A percentile compares a stretch with the other conserved stretches of the same genome.
Evolutionary conservation across 345 rosid genomes (phyloP).

Genomic region (Bretschneidera sinensis): DNA sequence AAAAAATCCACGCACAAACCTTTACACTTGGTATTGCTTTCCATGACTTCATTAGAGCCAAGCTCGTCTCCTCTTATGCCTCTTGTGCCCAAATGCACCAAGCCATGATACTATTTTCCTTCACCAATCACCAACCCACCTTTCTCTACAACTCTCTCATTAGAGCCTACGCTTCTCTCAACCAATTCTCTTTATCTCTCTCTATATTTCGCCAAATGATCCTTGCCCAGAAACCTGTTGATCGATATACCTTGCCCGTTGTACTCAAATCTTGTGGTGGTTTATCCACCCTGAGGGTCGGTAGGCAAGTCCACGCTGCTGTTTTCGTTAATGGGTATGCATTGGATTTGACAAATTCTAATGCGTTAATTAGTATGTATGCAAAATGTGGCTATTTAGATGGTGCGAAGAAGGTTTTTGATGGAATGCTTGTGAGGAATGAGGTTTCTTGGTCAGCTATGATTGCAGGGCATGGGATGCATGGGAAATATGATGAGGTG

Average conservation of each 20-base stretch:
- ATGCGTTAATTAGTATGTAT: constrained; percentile 30
- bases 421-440: constrained; percentile 26
- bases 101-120: constrained; percentile 30
- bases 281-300: constrained; percentile 17
- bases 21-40: constrained; percentile 18
- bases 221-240: constrained; percentile 17
- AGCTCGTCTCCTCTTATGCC: constrained; percentile 35
- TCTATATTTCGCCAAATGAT: constrained; percentile 30
- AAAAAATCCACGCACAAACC: constrained; percentile 30
- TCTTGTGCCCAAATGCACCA: constrained; percentile 27
- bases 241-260: constrained; percentile 29
- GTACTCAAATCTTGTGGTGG: constrained; percentile 35
- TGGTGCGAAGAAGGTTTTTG: constrained; percentile 28
- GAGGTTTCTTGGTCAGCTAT: constrained; percentile 30
- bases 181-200: constrained; percentile 26
- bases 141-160: constrained; percentile 36
- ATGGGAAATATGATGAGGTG: constrained; percentile 22
- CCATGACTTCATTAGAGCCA: constrained; percentile 24
- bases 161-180: constrained; percentile 28
- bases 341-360: constrained; percentile 25
- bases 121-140: constrained; percentile 24
- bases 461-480: constrained; percentile 28
- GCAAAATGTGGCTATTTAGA: constrained; percentile 26
- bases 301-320: constrained; percentile 28
- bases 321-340: constrained; percentile 22